phyloP scores from a whole-genome alignment of 164 flowering plant genomes.

The Vitis amurensis region DNA sequence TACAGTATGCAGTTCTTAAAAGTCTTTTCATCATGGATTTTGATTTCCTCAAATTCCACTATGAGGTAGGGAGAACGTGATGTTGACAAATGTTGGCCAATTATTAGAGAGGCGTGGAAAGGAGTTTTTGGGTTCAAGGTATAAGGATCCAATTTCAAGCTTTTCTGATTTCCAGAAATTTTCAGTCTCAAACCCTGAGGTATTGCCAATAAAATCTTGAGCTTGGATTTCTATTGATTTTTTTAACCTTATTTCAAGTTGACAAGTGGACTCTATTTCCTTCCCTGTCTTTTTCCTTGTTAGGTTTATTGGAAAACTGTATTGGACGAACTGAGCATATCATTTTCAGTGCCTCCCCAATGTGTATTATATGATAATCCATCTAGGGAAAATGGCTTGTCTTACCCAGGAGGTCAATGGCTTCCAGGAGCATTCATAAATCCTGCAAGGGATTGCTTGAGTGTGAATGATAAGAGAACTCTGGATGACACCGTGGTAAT shows the following conservation, averaged over 20 bases:
- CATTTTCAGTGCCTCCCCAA: conserved; percentile 70
- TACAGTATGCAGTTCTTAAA: too few species aligned
- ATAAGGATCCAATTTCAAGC: conserved; percentile 78
- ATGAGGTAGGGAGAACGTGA: conserved; percentile 52
- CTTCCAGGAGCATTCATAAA: conserved; percentile 77
- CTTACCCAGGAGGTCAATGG: conserved; percentile 88
- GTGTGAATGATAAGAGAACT: conserved; percentile 44
- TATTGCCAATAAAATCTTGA: conserved; percentile 11
- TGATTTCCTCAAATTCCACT: background rate
- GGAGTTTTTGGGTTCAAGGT: conserved; percentile 62
- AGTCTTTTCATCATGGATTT: background rate
- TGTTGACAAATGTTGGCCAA: conserved; percentile 65
- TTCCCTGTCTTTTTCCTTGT: conserved; percentile 8
- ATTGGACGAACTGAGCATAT: conserved; percentile 61
- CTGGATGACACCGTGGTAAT: conserved; percentile 49
- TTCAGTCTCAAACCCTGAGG: conserved; percentile 88
- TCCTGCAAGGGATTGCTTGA: conserved; percentile 77
- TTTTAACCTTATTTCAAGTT: background rate
- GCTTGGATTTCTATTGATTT: background rate
- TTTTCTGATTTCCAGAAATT: conserved; percentile 81
- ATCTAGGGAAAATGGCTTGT: conserved; percentile 19
- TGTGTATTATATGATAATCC: conserved; percentile 55
- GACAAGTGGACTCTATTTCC: background rate
- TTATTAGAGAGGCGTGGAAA: conserved; percentile 65
- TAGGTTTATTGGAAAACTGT: conserved; percentile 81